Evolutionary conservation across 768 basidiomycete genomes (phyloP), one percentile per base, ranked within the genome.

Genomic region (Solioccasus polychromus): DNA sequence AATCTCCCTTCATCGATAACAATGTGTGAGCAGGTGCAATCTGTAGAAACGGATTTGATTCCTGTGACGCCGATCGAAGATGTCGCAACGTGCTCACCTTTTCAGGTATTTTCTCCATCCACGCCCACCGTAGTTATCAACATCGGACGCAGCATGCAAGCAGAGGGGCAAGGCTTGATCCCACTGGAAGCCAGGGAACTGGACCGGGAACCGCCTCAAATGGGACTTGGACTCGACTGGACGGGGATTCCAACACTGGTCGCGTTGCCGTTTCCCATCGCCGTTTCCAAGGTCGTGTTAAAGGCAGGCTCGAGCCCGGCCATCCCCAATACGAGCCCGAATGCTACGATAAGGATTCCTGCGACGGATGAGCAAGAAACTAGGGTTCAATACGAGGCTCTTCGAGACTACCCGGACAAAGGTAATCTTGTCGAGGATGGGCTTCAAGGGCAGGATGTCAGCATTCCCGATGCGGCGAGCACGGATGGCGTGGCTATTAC

Each of bases 1-100:
- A 51, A 57, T n/a, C 52, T 57, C 35, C 56, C 55, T 5, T 45
- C 41, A 7, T 7, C 37, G n/a, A n/a, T 42, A n/a, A 8, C 19
- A 5, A 31, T 9, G 23, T 44, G 44, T 5, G 44, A 45, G 18
- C 35, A 39, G 1, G 5, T 35, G 2, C 32, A 2, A 31, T 10
- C 19, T 11, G 22, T 37, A 11, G 41, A 44, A 20, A 22, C 24
- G 15, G 31, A 8, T 11, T n/a, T 42, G 30, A 1, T 32, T 24
- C 18, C 38, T 5, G 14, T 17, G 17, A 19, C 28, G n/a, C 37
- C 14, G 22, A 31, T 38, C n/a, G 51, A 58, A 31, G 42, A 50
- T 14, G 5, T 47, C 14, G 40, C 23, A 18, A 57, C 55, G 17
- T n/a, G 52, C 8, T 57, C 51, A 6, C 55, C 55, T 4, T 22